phyloP scores from a whole-genome alignment of 2,329 filamentous ascomycete species.

The Pyrenophora seminiperda region DNA sequence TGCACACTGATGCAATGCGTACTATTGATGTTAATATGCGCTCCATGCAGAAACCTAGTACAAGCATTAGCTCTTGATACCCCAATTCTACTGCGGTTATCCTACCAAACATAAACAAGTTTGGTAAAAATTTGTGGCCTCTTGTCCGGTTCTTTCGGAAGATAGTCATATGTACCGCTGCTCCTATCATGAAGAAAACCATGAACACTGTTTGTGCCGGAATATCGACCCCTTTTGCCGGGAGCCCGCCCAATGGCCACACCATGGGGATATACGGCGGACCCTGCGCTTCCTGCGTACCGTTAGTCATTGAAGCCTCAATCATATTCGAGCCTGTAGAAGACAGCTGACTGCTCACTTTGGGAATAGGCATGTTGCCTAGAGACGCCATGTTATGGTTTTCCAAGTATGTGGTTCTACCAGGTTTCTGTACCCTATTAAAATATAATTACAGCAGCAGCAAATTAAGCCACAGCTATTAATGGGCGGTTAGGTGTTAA shows the following conservation, averaged over 20 bases:
- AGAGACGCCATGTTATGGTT: constrained; percentile 17
- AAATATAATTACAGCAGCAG: not conserved
- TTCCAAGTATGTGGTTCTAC: not conserved
- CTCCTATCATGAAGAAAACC: constrained; percentile 49
- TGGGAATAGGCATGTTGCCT: constrained; percentile 19
- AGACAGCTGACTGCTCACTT: constrained; percentile 11
- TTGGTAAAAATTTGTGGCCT: constrained; percentile 52
- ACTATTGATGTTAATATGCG: constrained; percentile 50
- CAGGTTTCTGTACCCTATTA: not conserved
- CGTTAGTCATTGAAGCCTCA: constrained; percentile 11
- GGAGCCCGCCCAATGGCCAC: constrained; percentile 47
- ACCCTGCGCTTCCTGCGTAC: constrained; percentile 21
- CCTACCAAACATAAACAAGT: constrained; percentile 48
- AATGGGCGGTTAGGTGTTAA: not conserved
- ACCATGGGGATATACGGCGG: constrained; percentile 39
- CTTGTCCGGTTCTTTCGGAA: constrained; percentile 47
- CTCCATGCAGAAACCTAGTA: constrained; percentile 51
- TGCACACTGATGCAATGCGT: constrained; percentile 40
- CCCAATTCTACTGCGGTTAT: not conserved
- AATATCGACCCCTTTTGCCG: constrained; percentile 47
- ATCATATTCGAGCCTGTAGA: not conserved
- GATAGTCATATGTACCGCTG: constrained; percentile 50
- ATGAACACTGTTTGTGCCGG: constrained; percentile 51
- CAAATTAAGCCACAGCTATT: not conserved
- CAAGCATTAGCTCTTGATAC: not conserved